Conservation (phyloP, 805 yeast genomes). For the Hanseniaspora thailandica region DNA sequence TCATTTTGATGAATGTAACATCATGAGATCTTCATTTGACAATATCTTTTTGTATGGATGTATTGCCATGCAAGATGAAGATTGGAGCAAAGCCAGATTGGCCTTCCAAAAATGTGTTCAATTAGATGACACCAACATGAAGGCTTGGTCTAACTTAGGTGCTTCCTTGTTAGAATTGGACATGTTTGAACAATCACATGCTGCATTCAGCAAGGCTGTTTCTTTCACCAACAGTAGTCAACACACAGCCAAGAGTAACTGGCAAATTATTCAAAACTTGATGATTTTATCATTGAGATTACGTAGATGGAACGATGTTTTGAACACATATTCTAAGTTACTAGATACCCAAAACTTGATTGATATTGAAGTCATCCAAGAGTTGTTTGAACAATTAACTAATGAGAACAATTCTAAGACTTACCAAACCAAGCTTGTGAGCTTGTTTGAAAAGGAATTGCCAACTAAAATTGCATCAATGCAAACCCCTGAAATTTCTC, state of each 20-base stretch:
- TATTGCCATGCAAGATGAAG: slow-evolving; percentile 61
- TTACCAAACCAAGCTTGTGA: slow-evolving; percentile 44
- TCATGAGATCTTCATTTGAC: slow-evolving; percentile 48
- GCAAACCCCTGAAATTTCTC: slow-evolving; percentile 5
- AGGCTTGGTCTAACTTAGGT: slow-evolving; percentile 87
- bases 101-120: slow-evolving; percentile 88
- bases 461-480: slow-evolving; percentile 9
- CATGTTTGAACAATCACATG: slow-evolving; percentile 66
- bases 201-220: slow-evolving; percentile 72
- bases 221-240: slow-evolving; percentile 67
- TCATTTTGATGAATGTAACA: slow-evolving; percentile 57
- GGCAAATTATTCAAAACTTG: slow-evolving; percentile 88
- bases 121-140: slow-evolving; percentile 65
- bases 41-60: slow-evolving; percentile 93
- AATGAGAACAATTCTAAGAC: slow-evolving; percentile 35
- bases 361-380: slow-evolving; percentile 66
- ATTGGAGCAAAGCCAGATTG: slow-evolving; percentile 70
- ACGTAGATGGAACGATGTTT: slow-evolving; percentile 80
- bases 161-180: slow-evolving; percentile 57
- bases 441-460: slow-evolving; percentile 6
- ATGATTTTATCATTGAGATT: slow-evolving; percentile 69
- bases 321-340: slow-evolving; percentile 58
- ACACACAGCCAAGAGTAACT: slow-evolving; percentile 58
- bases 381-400: slow-evolving; percentile 52
- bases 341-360: slow-evolving; percentile 47